Base-by-base conservation (phyloP, 73 alveolate genomes). In the Paramecium pentaurelia region DNA sequence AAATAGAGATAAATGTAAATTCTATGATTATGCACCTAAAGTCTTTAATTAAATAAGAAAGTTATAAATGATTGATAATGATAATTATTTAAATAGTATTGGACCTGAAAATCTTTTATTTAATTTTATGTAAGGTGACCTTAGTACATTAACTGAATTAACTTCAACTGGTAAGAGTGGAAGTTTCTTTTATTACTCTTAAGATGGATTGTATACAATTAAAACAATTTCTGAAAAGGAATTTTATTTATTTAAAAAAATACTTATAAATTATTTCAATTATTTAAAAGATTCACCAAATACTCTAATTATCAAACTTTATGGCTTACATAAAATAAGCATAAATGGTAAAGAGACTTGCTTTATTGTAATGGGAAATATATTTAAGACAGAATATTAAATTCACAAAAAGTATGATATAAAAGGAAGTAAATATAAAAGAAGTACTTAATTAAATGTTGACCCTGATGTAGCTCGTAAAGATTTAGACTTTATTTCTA, bases 91-190 rank as follows among this genome's bases (percentile, higher is more conserved):
- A 10, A 92, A 75, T 30, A 83, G 96, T 20, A 86, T 96, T 16
- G 97, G 97, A 5, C 97, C 97, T 14, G 97, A 93, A 71, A 59
- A 68, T 27, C 16, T 54, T 4, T 89, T 44, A 20, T 93, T 93
- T 37, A 95, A 91, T 68, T 58, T 95, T 9, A 92, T 93, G 60
- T 20, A 45, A 6, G 75, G 90, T 9, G 95, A 92, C 30, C 30
- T 91, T 7, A 71, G 92, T 16, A 58, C 94, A 8, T 58, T 92
- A 51, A 30, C 38, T 18, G 93, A 86, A 10, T 95, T 86, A 12
- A 60, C 77, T 92, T 98, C 40, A 34, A 94, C 97, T 9, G 99
- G 99, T 37, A 98, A 96, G 91, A 94, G 99, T 77, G 99, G 99
- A 16, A 93, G 98, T 40, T 96, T 98, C 92, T 98, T 98, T 92